These are phyloP conservation scores for Cordia subcordata DNA, from an alignment of 257 asterid species.

Conservation along the genomic window DNA sequence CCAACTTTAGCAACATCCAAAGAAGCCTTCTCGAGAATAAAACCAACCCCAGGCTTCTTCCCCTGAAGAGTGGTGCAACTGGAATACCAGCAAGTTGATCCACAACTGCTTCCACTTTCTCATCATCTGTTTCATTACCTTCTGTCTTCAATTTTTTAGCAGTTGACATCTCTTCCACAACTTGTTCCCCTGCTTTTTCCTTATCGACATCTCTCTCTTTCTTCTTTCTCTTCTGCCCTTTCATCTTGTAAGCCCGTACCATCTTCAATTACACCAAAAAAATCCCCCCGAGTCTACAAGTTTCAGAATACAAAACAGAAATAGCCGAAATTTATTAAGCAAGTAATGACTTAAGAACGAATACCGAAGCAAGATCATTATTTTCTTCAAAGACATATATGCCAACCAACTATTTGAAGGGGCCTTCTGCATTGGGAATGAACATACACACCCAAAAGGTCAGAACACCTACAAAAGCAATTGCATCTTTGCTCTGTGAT, in stretches of 20 bases:
- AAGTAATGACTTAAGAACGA: no score
- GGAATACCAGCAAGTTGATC: conserved; percentile 70
- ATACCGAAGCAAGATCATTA: no score
- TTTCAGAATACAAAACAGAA: no score
- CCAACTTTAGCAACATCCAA: conserved; percentile 66
- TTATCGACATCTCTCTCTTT: conserved; percentile 20
- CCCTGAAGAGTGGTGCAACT: conserved; percentile 8
- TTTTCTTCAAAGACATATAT: no score
- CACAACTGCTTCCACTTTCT: conserved; percentile 28
- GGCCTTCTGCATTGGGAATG: no score
- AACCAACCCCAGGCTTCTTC: conserved; percentile 41
- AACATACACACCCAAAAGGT: no score
- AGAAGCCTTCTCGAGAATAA: conserved; percentile 61
- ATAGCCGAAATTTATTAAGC: no score
- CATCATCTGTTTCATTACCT: conserved; percentile 25
- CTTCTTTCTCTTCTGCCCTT: conserved; percentile 35
- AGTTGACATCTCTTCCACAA: conserved; percentile 1
- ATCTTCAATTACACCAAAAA: conserved; percentile 10
- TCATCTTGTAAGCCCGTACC: conserved; percentile 33
- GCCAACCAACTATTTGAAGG: no score
- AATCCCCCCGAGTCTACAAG: no score
- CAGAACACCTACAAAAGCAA: no score
- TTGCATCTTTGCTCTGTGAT: no score
- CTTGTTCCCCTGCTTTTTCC: conserved; percentile 11
- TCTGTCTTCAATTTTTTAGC: conserved; percentile 20